These are phyloP conservation scores for Nothophytophthora sp. DNA, from an alignment of 352 stramenopile genomes.

Conservation along the genomic window DNA sequence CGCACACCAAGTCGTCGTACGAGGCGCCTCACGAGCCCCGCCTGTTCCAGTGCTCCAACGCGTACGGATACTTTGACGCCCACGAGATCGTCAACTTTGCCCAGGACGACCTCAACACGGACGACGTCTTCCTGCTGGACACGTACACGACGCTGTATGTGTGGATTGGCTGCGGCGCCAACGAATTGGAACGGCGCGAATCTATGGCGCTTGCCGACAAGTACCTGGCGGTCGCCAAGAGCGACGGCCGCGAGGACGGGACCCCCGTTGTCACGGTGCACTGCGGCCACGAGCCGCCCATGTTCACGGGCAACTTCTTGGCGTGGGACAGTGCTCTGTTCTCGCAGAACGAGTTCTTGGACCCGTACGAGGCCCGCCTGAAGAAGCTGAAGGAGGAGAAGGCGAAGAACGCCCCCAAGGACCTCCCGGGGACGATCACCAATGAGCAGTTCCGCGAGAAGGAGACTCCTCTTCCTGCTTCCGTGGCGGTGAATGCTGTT, in stretches of 20 bases:
- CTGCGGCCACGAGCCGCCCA: conserved; percentile 79
- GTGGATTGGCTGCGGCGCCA: conserved; percentile 86
- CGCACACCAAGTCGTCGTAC: conserved; percentile 69
- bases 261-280: conserved; percentile 84
- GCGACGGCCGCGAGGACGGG: conserved; percentile 81
- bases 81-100: conserved; percentile 88
- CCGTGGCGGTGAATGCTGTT: conserved; percentile 6
- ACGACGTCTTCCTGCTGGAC: conserved; percentile 93
- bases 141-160: conserved; percentile 90
- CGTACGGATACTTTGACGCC: conserved; percentile 86
- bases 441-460: conserved; percentile 45
- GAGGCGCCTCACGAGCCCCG: conserved; percentile 76
- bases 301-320: conserved; percentile 93
- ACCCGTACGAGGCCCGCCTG: conserved; percentile 89
- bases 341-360: conserved; percentile 85
- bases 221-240: conserved; percentile 71
- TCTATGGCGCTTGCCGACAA: conserved; percentile 63
- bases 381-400: conserved; percentile 79
- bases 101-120: conserved; percentile 90
- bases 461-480: conserved; percentile 15
- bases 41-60: conserved; percentile 91
- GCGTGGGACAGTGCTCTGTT: conserved; percentile 87
- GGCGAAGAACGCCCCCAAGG: conserved; percentile 66
- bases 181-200: conserved; percentile 75
- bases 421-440: conserved; percentile 55